Conservation (phyloP, 2,329 filamentous ascomycete species). For the Karstenula rhodostoma region DNA sequence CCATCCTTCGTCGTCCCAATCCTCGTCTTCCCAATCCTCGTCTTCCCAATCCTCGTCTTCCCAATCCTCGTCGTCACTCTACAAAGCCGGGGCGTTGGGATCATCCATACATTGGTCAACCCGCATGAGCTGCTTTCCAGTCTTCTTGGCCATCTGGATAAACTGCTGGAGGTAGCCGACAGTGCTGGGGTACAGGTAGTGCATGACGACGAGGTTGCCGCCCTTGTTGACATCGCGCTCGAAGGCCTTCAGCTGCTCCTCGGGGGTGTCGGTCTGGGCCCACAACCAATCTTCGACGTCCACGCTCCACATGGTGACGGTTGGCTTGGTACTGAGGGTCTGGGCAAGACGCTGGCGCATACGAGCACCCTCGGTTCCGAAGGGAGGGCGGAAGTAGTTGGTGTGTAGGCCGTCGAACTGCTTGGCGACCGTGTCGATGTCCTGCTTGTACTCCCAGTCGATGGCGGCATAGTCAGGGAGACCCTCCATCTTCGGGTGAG, state of each 20-base stretch:
- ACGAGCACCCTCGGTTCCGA: slow-evolving; percentile 72
- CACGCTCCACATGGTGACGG: slow-evolving; percentile 73
- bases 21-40: slow-evolving; percentile 4
- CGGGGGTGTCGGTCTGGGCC: slow-evolving; percentile 67
- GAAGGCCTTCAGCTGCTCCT: slow-evolving; percentile 73
- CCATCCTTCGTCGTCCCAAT: neutral
- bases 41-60: neutral
- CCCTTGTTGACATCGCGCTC: slow-evolving; percentile 68
- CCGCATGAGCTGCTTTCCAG: slow-evolving; percentile 71
- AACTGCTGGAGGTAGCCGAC: slow-evolving; percentile 71
- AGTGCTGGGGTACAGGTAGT: slow-evolving; percentile 72
- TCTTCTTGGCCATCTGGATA: slow-evolving; percentile 69
- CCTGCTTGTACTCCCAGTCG: slow-evolving; percentile 69
- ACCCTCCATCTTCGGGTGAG: slow-evolving; percentile 72
- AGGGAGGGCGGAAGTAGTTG: slow-evolving; percentile 73
- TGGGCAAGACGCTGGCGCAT: slow-evolving; percentile 69
- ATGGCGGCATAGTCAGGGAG: slow-evolving; percentile 62
- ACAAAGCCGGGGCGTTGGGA: slow-evolving; percentile 59
- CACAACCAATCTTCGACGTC: slow-evolving; percentile 77
- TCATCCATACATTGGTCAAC: slow-evolving; percentile 73
- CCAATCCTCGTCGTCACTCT: slow-evolving; percentile 4
- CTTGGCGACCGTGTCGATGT: slow-evolving; percentile 59
- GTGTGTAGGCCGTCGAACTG: slow-evolving; percentile 47
- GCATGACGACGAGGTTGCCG: slow-evolving; percentile 72
- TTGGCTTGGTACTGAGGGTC: slow-evolving; percentile 55